Evolutionary conservation across 177 flowering plant genomes (phyloP).

Genomic region (Vitis hybrid): DNA sequence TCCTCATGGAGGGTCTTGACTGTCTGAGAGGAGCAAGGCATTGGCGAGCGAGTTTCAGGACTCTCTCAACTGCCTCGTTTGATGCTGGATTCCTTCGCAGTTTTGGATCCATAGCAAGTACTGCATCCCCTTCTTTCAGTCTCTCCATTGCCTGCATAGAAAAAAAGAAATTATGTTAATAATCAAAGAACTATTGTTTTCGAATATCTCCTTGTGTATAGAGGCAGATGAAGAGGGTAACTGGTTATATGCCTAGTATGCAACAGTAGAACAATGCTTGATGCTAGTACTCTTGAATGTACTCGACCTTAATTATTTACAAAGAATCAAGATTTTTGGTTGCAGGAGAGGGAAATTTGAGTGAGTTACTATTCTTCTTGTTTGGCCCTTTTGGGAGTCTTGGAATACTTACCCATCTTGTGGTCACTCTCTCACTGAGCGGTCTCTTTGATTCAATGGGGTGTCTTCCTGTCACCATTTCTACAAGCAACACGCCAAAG

Average conservation of each 20-base stretch:
- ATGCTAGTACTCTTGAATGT: no score
- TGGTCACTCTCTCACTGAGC: constrained; percentile 44
- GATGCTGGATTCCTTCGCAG: constrained; percentile 54
- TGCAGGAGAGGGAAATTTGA: no score
- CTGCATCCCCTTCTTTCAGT: constrained; percentile 48
- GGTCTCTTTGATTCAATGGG: constrained; percentile 55
- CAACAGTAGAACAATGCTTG: no score
- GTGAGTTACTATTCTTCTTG: no score
- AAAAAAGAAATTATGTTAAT: no score
- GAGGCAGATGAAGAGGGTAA: no score
- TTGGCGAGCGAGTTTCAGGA: constrained; percentile 51
- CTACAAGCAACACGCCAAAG: constrained; percentile 76
- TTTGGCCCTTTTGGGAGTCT: no score
- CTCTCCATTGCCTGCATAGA: constrained; percentile 57
- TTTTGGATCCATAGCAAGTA: constrained; percentile 61
- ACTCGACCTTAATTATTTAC: no score
- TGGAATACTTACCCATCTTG: constrained; percentile 58
- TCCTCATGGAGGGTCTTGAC: constrained; percentile 63
- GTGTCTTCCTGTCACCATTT: constrained; percentile 63
- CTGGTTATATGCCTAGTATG: no score
- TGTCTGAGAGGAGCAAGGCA: constrained; percentile 52
- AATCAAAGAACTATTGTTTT: no score
- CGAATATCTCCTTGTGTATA: no score
- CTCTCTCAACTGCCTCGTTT: constrained; percentile 40
- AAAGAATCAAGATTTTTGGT: no score